Evolutionary conservation across 1,284 basidiomycete species (phyloP).

Genomic region (Tilletiopsis washingtonensis): DNA sequence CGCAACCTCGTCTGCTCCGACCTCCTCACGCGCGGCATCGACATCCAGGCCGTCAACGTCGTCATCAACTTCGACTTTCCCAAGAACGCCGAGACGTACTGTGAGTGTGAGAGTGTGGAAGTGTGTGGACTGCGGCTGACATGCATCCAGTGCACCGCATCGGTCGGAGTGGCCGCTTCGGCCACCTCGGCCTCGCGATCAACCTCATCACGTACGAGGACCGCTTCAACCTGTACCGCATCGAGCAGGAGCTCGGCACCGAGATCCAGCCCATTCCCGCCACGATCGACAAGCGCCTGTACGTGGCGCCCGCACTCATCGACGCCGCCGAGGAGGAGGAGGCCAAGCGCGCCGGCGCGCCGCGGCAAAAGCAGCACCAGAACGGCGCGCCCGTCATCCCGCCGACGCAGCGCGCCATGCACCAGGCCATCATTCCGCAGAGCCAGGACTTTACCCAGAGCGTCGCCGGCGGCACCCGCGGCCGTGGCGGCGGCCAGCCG

Average conservation of each 20-base stretch:
- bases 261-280: slow-evolving; percentile 95
- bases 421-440: slow-evolving; percentile 38
- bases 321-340: slow-evolving; percentile 17
- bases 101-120: too few relatives aligned
- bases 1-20: slow-evolving; percentile 93
- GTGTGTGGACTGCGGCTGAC: too few relatives aligned
- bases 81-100: slow-evolving; percentile 95
- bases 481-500: neutral
- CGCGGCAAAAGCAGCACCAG: slow-evolving; percentile 16
- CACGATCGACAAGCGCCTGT: slow-evolving; percentile 82
- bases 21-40: slow-evolving; percentile 95
- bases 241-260: slow-evolving; percentile 95
- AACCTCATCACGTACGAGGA: slow-evolving; percentile 83
- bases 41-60: slow-evolving; percentile 98
- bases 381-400: slow-evolving; percentile 45
- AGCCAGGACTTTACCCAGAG: slow-evolving; percentile 43
- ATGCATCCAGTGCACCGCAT: slow-evolving; percentile 97
- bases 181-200: slow-evolving; percentile 93
- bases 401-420: slow-evolving; percentile 45
- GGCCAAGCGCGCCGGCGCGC: slow-evolving; percentile 1
- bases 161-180: slow-evolving; percentile 93
- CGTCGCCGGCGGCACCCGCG: slow-evolving; percentile 7
- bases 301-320: slow-evolving; percentile 50
- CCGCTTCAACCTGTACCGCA: slow-evolving; percentile 91
- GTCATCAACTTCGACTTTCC: slow-evolving; percentile 99